phyloP scores from a whole-genome alignment of 208 protist species.

The Crithidia bombi region DNA sequence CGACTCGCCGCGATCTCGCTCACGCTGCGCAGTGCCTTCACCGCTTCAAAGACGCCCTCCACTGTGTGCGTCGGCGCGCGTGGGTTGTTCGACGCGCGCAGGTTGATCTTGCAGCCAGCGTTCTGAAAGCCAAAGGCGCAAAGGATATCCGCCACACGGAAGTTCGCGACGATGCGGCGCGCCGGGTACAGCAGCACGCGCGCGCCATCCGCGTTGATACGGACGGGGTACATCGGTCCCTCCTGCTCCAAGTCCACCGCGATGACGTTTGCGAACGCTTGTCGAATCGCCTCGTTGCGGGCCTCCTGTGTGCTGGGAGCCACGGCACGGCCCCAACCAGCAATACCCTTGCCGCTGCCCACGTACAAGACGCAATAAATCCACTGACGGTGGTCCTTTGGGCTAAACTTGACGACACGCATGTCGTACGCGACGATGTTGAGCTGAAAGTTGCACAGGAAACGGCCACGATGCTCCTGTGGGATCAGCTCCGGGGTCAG shows the following conservation, averaged over 20 bases:
- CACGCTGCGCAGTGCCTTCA: slow-evolving; percentile 89
- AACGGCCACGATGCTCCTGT: slow-evolving; percentile 90
- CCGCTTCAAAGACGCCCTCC: slow-evolving; percentile 90
- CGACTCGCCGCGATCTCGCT: slow-evolving; percentile 92
- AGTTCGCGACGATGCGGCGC: slow-evolving; percentile 90
- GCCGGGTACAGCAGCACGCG: slow-evolving; percentile 91
- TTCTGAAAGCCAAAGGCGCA: slow-evolving; percentile 95
- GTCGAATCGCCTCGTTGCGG: slow-evolving; percentile 88
- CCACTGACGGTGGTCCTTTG: slow-evolving; percentile 93
- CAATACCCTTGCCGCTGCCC: slow-evolving; percentile 91
- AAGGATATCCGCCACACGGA: slow-evolving; percentile 91
- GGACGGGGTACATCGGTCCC: slow-evolving; percentile 93
- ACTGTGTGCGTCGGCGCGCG: slow-evolving; percentile 91
- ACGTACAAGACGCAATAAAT: slow-evolving; percentile 93
- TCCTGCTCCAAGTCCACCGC: slow-evolving; percentile 94
- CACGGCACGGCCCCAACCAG: slow-evolving; percentile 89
- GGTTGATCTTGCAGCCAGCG: slow-evolving; percentile 88
- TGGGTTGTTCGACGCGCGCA: slow-evolving; percentile 82
- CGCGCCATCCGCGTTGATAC: slow-evolving; percentile 89
- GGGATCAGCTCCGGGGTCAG: slow-evolving; percentile 92
- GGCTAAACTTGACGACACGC: slow-evolving; percentile 93
- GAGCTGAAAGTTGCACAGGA: slow-evolving; percentile 94
- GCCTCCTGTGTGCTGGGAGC: slow-evolving; percentile 91
- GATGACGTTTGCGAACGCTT: slow-evolving; percentile 93
- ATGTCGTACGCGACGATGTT: slow-evolving; percentile 93